Conservation (phyloP, 805 yeast genomes). For the Schwanniomyces occidentalis region DNA sequence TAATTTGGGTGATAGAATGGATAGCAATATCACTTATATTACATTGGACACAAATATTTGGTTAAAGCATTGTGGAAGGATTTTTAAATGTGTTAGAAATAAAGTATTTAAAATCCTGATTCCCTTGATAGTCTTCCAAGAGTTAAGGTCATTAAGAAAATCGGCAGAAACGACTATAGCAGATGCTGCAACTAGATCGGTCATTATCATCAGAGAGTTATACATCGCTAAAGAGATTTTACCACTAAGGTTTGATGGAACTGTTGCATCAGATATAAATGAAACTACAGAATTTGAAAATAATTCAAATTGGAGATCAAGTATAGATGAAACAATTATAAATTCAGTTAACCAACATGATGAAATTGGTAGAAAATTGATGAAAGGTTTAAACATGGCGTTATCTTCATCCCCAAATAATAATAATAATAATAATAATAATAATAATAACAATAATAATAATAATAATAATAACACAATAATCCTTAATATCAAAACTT, state of each 20-base stretch:
- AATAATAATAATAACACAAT: slow-evolving; percentile 6
- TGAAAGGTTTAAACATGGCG: slow-evolving; percentile 39
- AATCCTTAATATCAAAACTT: slow-evolving; percentile 33
- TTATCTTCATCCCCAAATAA: slow-evolving; percentile 12
- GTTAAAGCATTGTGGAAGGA: slow-evolving; percentile 77
- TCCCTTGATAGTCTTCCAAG: slow-evolving; percentile 78
- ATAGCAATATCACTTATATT: slow-evolving; percentile 54
- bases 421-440: slow-evolving; percentile 5
- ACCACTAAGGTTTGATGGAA: slow-evolving; percentile 69
- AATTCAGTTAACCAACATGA: slow-evolving; percentile 48
- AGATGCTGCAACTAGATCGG: slow-evolving; percentile 80
- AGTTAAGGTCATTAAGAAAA: slow-evolving; percentile 66
- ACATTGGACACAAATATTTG: slow-evolving; percentile 78
- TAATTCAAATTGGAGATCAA: slow-evolving; percentile 69
- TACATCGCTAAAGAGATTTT: slow-evolving; percentile 54
- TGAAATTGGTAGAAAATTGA: slow-evolving; percentile 37
- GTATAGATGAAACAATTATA: slow-evolving; percentile 68
- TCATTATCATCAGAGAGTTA: slow-evolving; percentile 68
- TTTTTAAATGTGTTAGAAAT: slow-evolving; percentile 66
- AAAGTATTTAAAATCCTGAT: slow-evolving; percentile 60
- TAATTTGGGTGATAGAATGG: slow-evolving; percentile 57
- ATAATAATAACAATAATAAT: background rate
- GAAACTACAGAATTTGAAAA: slow-evolving; percentile 75
- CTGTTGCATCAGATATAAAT: slow-evolving; percentile 64
- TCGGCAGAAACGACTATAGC: slow-evolving; percentile 72